Evolutionary conservation across 129 eudicot genomes (phyloP), one percentile per base, ranked within the genome.

Genomic region (Glebionis coronaria): DNA sequence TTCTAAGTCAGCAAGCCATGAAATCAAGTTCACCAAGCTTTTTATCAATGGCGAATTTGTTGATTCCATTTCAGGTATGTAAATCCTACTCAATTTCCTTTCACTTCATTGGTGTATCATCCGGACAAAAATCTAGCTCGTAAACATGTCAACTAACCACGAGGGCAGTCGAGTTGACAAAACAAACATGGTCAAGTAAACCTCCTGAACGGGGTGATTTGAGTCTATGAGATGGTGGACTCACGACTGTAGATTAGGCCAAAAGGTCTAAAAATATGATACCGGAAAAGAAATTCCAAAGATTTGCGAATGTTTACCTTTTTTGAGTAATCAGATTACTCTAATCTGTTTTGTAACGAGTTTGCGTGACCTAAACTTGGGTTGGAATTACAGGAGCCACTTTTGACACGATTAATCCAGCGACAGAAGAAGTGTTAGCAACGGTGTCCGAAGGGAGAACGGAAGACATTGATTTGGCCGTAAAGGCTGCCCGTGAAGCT

Each of bases 401-500:
- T 2, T 88, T 86, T 25, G 83, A 86, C 72, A 84, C 95, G 10
- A 77, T 93, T 31, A 76, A 88, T 75, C 97, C 97, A 28, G 79
- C 95, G 67, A 88, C 84, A 0, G 95, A 80, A 56, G 85, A 86
- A 54, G 86, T 80, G 63, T 76, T 88, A 18, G 78, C 95, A 20
- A 72, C 64, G 3, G 70, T 93, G 5, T 76, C 95, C 1, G 90
- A 80, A 79, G 98, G 97, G 3, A 86, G 81, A 58, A 73, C 76
- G 38, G 95, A 93, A 60, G 97, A 93, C 62, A 76, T 93, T 42
- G 98, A 93, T 61, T 70, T 86, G 67, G 98, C 97, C 2, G 98
- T 86, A 51, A 88, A 79, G 78, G 97, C 92, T 3, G 98, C 97
- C 10, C 96, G 98, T 59, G 80, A 86, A 25, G 98, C 98, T 4